Evolutionary conservation across 208 protist species (phyloP), one percentile per base, ranked within the genome.

Genomic region (Leishmania tarentolae): DNA sequence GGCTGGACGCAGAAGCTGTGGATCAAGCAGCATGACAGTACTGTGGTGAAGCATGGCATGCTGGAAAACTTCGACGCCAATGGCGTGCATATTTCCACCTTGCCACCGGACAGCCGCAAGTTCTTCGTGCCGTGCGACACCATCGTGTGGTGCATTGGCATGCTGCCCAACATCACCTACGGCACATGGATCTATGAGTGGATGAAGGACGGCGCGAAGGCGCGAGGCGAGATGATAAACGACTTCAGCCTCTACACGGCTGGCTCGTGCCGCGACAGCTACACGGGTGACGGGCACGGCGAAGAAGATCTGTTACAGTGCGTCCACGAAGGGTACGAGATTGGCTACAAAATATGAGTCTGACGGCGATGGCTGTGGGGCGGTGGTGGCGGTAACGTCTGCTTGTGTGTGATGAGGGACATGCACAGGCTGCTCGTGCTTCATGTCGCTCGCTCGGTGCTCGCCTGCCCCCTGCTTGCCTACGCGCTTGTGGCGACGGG

Each of bases 181-280:
- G 91, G 92, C 74, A 95, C 92, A 13, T 95, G 91, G 92, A 90
- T 97, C 19, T 92, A 95, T 68, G 94, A 97, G 80, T 97, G 91
- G 91, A 93, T 94, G 88, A 91, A 95, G 61, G 93, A 97, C 63
- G 94, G 94, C 15, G 92, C 94, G 17, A 89, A 88, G 61, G n/a
- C 65, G 35, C 88, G 94, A 1, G 94, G 94, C 1, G 91, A 96
- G 79, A 94, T 95, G 91, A 91, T 93, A 37, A 37, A 17, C 0
- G 92, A 94, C 78, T 97, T 97, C 76, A 86, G 89, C 73, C 88
- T 97, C 59, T 97, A 97, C 88, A 87, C 79, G 19, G 88, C 86
- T 0, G 94, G 94, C 35, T 88, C 91, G 9, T 96, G 92, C 76
- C 90, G 94, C 50, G 94, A 97, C 75, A 91, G 86, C 74, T 90